These are phyloP conservation scores for Flueggea neowawraea DNA, from an alignment of 441 rosid genomes.

Conservation along the genomic window DNA sequence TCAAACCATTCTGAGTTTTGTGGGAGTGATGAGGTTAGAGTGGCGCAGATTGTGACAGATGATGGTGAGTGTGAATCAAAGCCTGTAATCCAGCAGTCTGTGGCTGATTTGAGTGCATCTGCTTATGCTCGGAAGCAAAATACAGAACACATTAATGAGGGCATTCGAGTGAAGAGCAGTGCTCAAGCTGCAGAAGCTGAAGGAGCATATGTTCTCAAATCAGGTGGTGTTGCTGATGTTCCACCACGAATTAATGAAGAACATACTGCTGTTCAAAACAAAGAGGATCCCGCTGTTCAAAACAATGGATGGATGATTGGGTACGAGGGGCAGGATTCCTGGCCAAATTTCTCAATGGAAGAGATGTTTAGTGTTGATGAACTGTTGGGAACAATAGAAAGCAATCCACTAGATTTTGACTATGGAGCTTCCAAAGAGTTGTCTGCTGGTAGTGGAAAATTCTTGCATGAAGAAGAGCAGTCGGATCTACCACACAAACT, in stretches of 20 bases:
- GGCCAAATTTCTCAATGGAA: slow-evolving; percentile 23
- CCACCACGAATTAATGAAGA: too few species aligned
- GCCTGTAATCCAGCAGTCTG: not conserved
- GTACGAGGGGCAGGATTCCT: slow-evolving; percentile 13
- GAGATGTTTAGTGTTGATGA: slow-evolving; percentile 64
- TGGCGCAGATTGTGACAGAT: slow-evolving; percentile 14
- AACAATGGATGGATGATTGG: slow-evolving; percentile 20
- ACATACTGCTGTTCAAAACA: too few species aligned
- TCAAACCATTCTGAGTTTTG: slow-evolving; percentile 50
- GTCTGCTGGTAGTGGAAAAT: too few species aligned
- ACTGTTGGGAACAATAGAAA: slow-evolving; percentile 30
- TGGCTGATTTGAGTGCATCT: not conserved
- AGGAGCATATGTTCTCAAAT: too few species aligned
- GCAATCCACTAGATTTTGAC: slow-evolving; percentile 12
- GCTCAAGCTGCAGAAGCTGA: too few species aligned
- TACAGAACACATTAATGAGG: too few species aligned
- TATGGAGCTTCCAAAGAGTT: not conserved
- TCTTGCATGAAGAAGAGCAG: not conserved
- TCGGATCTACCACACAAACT: slow-evolving; percentile 12
- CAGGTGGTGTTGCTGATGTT: not conserved
- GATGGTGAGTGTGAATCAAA: slow-evolving; percentile 23
- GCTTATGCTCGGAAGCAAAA: not conserved
- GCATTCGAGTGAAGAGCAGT: too few species aligned
- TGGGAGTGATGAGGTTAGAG: slow-evolving; percentile 19
- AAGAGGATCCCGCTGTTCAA: slow-evolving; percentile 3